phyloP scores from a whole-genome alignment of 169 alveolate species.

The Eimeria nieschulzi region DNA sequence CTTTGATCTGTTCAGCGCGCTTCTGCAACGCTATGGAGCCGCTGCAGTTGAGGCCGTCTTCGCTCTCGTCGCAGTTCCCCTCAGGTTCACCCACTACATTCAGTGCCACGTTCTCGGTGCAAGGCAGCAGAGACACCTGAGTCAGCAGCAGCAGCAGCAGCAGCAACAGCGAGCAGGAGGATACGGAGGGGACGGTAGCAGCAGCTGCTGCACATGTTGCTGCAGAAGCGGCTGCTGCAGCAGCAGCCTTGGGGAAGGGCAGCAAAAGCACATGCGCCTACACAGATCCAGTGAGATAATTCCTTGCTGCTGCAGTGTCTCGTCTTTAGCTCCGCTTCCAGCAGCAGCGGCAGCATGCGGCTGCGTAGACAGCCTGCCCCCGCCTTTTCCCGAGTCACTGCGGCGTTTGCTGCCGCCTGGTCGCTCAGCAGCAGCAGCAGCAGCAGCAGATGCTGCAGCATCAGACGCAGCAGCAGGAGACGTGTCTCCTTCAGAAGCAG shows the following conservation, averaged over 20 bases:
- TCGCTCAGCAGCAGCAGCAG: not conserved
- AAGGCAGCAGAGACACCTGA: not conserved
- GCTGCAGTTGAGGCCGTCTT: conserved; percentile 63
- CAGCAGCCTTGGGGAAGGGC: not conserved
- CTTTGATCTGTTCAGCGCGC: conserved; percentile 41
- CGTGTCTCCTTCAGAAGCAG: not conserved
- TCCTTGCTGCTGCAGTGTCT: conserved; percentile 17
- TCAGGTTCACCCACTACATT: not conserved
- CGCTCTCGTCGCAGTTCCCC: conserved; percentile 47
- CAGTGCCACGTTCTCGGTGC: conserved; percentile 14
- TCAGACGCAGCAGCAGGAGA: not conserved
- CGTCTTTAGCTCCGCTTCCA: not conserved
- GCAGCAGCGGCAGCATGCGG: conserved; percentile 1
- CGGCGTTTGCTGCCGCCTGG: conserved; percentile 12
- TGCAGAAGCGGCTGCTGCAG: conserved; percentile 7
- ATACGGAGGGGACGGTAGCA: not conserved
- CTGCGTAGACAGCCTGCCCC: conserved; percentile 2
- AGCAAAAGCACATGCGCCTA: not conserved
- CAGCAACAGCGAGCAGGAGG: not conserved
- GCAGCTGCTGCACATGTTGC: not conserved
- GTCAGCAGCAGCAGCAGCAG: conserved; percentile 13
- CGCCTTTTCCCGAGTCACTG: conserved; percentile 7
- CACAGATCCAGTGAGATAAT: not conserved
- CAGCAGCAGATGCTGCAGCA: not conserved
- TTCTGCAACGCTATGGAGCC: conserved; percentile 53